Conservation (phyloP, 1,139 yeast genomes). For the Pichia inconspicua region DNA sequence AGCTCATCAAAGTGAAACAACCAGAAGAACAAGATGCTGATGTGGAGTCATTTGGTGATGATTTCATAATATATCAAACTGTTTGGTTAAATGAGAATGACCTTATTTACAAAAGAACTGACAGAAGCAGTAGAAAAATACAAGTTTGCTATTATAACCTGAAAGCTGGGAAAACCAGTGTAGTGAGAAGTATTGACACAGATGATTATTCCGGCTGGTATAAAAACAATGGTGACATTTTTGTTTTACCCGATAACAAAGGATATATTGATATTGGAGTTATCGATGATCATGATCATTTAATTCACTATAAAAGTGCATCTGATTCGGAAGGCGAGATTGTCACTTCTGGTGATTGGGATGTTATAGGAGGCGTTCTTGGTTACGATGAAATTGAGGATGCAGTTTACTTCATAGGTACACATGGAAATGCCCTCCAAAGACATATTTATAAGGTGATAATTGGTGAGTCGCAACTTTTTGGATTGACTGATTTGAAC, state of each 20-base stretch:
- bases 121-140: constrained; percentile 58
- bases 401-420: constrained; percentile 55
- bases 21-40: constrained; percentile 17
- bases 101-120: constrained; percentile 59
- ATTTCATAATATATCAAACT: constrained; percentile 60
- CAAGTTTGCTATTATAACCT: constrained; percentile 44
- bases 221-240: constrained; percentile 30
- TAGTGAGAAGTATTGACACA: constrained; percentile 41
- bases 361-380: constrained; percentile 49
- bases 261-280: constrained; percentile 74
- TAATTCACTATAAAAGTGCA: constrained; percentile 50
- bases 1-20: constrained; percentile 17
- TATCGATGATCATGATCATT: constrained; percentile 56
- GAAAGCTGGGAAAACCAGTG: constrained; percentile 26
- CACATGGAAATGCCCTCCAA: constrained; percentile 46
- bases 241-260: constrained; percentile 29
- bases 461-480: constrained; percentile 15
- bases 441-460: constrained; percentile 48
- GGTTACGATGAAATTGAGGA: constrained; percentile 48
- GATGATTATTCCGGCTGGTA: constrained; percentile 53
- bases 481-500: constrained; percentile 19
- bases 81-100: constrained; percentile 54
- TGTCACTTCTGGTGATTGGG: constrained; percentile 64
- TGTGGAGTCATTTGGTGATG: constrained; percentile 32
- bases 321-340: constrained; percentile 33